Percentiles rank a stretch among this genome's conserved stretches.
These are phyloP conservation scores for Rhodomyrtus tomentosa DNA, from an alignment of 345 rosid genomes.

Conservation along the genomic window DNA sequence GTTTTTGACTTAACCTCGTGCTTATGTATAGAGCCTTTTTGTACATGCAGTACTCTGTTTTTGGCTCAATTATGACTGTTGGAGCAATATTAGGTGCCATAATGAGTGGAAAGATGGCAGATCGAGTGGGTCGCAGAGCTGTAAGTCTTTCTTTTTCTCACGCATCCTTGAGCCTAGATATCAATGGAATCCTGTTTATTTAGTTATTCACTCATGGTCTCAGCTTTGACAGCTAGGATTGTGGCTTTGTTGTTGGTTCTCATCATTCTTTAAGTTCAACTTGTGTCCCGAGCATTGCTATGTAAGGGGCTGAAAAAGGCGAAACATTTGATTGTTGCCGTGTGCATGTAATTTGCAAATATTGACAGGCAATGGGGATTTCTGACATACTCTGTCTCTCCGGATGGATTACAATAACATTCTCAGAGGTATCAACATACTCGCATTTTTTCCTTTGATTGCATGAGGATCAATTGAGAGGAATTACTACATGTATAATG, in stretches of 20 bases:
- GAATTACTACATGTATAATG: neutral
- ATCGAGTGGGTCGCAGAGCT: slow-evolving; percentile 52
- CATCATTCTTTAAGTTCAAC: neutral
- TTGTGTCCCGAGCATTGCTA: neutral
- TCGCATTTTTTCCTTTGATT: neutral
- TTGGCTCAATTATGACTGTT: slow-evolving; percentile 63
- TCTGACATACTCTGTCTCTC: slow-evolving; percentile 48
- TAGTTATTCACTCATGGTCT: neutral
- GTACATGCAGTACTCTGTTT: slow-evolving; percentile 52
- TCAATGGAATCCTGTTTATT: neutral
- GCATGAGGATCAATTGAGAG: neutral
- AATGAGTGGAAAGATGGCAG: slow-evolving; percentile 60
- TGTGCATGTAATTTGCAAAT: neutral
- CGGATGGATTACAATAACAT: slow-evolving; percentile 56
- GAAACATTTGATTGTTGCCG: neutral
- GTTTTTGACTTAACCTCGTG: neutral
- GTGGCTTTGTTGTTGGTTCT: neutral
- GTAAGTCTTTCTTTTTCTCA: slow-evolving; percentile 21
- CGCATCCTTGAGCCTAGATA: neutral
- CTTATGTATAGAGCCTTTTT: neutral
- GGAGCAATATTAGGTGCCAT: slow-evolving; percentile 88
- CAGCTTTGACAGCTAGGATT: neutral
- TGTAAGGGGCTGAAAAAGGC: neutral
- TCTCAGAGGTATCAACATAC: slow-evolving; percentile 34
- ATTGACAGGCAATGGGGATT: slow-evolving; percentile 53